Conservation (phyloP, 2,329 filamentous ascomycete genomes). For the Basipetospora chlamydospora region DNA sequence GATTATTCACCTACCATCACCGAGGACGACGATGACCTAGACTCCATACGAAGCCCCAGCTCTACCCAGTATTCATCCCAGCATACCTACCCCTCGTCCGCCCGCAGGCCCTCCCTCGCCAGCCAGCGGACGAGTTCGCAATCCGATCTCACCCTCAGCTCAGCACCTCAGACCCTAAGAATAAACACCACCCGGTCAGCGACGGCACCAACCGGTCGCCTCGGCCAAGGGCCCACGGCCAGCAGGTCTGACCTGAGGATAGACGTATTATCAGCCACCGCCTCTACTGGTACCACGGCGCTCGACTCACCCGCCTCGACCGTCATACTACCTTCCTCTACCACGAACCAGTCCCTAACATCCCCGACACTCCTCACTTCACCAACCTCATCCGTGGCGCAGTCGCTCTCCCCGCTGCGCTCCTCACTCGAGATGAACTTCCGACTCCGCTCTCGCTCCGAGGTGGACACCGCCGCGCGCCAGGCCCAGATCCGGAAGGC, state of each 20-base stretch:
- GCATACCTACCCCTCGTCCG: slow-evolving; percentile 13
- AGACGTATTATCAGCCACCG: slow-evolving; percentile 9
- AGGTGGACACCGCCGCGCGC: slow-evolving; percentile 39
- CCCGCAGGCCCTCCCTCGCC: slow-evolving; percentile 21
- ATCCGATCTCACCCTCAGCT: slow-evolving; percentile 20
- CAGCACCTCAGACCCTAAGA: slow-evolving; percentile 17
- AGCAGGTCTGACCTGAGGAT: slow-evolving; percentile 35
- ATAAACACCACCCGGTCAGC: slow-evolving; percentile 22
- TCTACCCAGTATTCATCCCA: slow-evolving; percentile 9
- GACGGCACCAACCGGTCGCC: slow-evolving; percentile 14
- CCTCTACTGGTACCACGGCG: no score
- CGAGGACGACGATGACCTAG: slow-evolving; percentile 32
- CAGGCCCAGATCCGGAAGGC: slow-evolving; percentile 45
- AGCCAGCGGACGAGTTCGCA: slow-evolving; percentile 25
- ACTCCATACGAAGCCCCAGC: slow-evolving; percentile 9
- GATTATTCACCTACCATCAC: slow-evolving; percentile 43
- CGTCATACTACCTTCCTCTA: slow-evolving; percentile 12
- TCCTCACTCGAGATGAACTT: slow-evolving; percentile 44
- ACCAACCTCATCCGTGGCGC: slow-evolving; percentile 17
- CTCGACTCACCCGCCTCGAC: slow-evolving; percentile 20
- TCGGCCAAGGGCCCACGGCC: slow-evolving; percentile 21
- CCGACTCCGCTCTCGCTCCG: slow-evolving; percentile 45
- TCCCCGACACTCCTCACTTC: slow-evolving; percentile 13
- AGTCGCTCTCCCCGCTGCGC: slow-evolving; percentile 34
- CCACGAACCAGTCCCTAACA: slow-evolving; percentile 13